Base-by-base conservation (phyloP, 129 eudicot species). In the Chrysanthemum makinoi region DNA sequence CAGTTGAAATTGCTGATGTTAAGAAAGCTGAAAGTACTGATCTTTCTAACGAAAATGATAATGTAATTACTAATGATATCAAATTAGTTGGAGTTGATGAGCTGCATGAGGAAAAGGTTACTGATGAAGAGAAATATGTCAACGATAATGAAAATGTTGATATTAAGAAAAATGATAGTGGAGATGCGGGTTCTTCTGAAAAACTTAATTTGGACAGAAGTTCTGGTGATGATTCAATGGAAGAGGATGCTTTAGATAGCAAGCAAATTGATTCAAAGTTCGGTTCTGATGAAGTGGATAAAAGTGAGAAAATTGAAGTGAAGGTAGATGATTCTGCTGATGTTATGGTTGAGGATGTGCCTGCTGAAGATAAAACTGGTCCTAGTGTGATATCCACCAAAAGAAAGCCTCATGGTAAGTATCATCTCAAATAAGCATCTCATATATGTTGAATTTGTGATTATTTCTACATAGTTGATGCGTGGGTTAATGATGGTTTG, bases 171-270 rank as follows among this genome's bases (percentile, higher is more conserved):
- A 79, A 69, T 77, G 82, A 79, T 73, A 77, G 79, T 80, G 86
- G 78, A 44, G 95, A 88, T 68, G 78, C 74, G 62, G 86, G 72
- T 47, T 86, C 85, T 19, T 60, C 88, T 4, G 93, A 86, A 65
- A 88, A 88, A 46, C 69, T 88, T 17, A 84, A 81, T 76, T 69
- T 91, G 60, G 97, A 88, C 63, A 80, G 82, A 63, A 87, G 88
- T 80, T 85, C 90, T 54, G 87, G 87, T 48, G 90, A 91, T 69
- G 93, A 91, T 65, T 91, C 88, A 15, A 82, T 84, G 87, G 89
- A 88, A 43, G 90, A 88, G 76, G 94, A 88, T 86, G 72, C 62
- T 2, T 58, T 72, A 58, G 89, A 86, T 66, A 83, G 86, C 62
- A 93, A 87, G 77, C 91, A 87, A 46, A 50, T 79, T 26, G 95